Conservation (phyloP, 192 early-diverging fungal genomes). For the Spizellomyces punctatus region DNA sequence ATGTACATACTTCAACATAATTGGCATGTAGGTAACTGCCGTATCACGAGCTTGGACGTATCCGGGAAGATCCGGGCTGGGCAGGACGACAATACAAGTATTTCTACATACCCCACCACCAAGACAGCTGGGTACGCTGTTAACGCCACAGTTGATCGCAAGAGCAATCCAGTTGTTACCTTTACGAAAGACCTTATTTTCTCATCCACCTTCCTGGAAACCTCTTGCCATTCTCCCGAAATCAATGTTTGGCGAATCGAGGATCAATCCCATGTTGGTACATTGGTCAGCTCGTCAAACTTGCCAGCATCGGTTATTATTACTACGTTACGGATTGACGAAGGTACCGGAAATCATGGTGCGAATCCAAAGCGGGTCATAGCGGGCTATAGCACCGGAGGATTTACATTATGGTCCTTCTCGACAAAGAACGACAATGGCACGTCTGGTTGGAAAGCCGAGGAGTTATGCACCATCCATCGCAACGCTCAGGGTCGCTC, state of each 20-base stretch:
- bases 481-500: not conserved
- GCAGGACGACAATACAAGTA: not conserved
- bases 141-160: slow-evolving; percentile 1
- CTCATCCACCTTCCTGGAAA: not conserved
- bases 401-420: slow-evolving; percentile 3
- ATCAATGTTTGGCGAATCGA: slow-evolving; percentile 12
- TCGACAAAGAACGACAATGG: not conserved
- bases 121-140: too few species aligned
- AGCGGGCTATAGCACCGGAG: not conserved
- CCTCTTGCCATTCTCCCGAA: not conserved
- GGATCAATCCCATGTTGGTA: not conserved
- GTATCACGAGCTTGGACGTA: not conserved
- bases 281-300: not conserved
- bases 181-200: slow-evolving; percentile 41
- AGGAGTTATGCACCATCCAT: not conserved
- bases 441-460: not conserved
- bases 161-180: slow-evolving; percentile 35
- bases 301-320: not conserved
- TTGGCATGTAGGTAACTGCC: slow-evolving; percentile 52
- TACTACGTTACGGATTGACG: not conserved
- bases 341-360: too few species aligned
- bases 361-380: not conserved
- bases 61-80: not conserved
- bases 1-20: slow-evolving; percentile 54
- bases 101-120: too few species aligned